Conservation (phyloP, 2,329 filamentous ascomycete species). For the Colletotrichum destructivum region DNA sequence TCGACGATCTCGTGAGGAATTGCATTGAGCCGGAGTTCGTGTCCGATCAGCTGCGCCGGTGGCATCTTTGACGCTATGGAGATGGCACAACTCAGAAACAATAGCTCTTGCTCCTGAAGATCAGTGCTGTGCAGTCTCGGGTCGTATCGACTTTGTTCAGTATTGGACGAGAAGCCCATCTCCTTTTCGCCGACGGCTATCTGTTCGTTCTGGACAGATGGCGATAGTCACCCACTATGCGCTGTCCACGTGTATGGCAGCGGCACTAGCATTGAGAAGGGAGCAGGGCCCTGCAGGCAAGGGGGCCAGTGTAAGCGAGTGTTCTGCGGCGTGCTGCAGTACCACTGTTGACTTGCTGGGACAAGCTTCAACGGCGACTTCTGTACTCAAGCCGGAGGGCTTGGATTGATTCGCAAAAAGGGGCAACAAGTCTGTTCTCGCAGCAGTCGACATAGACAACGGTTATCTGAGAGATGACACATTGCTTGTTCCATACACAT, state of each 20-base stretch:
- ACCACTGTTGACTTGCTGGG: conserved; percentile 10
- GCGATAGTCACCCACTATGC: conserved; percentile 20
- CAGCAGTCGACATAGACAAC: not conserved
- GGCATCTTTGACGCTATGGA: conserved; percentile 16
- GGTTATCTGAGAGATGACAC: not conserved
- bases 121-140: not conserved
- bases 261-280: conserved; percentile 4
- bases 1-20: conserved; percentile 23
- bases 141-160: not conserved
- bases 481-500: not conserved
- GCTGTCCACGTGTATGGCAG: conserved; percentile 29
- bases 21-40: not conserved
- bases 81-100: not conserved
- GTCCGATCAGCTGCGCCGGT: conserved; percentile 15
- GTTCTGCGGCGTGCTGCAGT: conserved; percentile 31
- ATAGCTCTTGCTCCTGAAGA: not conserved
- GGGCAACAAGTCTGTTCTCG: not conserved
- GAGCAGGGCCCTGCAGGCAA: conserved; percentile 24
- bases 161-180: not conserved
- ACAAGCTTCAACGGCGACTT: conserved; percentile 1
- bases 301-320: conserved; percentile 14
- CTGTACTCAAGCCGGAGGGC: not conserved
- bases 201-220: not conserved
- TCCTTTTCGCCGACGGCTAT: not conserved
- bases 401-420: not conserved